Percentiles rank a stretch among this genome's conserved stretches.
Evolutionary conservation across 2,329 filamentous ascomycete genomes (phyloP).

Genomic region (Epicoccum nigrum): DNA sequence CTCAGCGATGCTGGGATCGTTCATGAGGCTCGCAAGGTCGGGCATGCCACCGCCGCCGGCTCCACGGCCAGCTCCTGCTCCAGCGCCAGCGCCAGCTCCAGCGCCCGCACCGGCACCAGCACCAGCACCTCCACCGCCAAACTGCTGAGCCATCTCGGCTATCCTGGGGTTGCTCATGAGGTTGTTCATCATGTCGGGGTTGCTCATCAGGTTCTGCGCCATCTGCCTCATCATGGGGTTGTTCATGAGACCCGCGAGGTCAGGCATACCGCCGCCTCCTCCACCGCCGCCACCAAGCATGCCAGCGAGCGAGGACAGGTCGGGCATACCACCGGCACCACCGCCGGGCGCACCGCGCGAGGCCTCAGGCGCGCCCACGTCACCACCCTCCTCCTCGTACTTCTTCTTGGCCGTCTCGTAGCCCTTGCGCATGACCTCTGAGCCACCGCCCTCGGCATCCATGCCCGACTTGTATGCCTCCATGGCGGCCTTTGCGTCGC

Average conservation of each 20-base stretch:
- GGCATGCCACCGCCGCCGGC: slow-evolving; percentile 80
- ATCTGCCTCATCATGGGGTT: slow-evolving; percentile 99
- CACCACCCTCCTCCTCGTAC: slow-evolving; percentile 77
- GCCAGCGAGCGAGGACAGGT: slow-evolving; percentile 72
- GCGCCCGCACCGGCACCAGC: slow-evolving; percentile 68
- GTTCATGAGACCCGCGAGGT: slow-evolving; percentile 65
- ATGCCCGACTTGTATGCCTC: slow-evolving; percentile 94
- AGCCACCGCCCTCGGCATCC: slow-evolving; percentile 91
- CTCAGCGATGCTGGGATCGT: slow-evolving; percentile 87
- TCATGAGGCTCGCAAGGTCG: slow-evolving; percentile 84
- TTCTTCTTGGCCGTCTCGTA: slow-evolving; percentile 90
- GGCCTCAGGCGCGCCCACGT: slow-evolving; percentile 55
- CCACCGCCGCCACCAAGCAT: slow-evolving; percentile 61
- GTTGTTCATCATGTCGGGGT: slow-evolving; percentile 89
- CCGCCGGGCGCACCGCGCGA: slow-evolving; percentile 51
- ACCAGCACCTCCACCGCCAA: slow-evolving; percentile 64
- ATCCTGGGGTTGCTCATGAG: slow-evolving; percentile 93
- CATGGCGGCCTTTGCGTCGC: slow-evolving; percentile 89
- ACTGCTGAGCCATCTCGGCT: slow-evolving; percentile 83
- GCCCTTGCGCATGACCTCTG: slow-evolving; percentile 96
- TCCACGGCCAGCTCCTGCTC: slow-evolving; percentile 24
- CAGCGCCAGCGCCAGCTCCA: slow-evolving; percentile 79
- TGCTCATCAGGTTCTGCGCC: slow-evolving; percentile 97
- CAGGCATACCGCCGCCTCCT: slow-evolving; percentile 80
- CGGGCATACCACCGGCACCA: slow-evolving; percentile 79